Percentiles rank a stretch among this genome's conserved stretches.
phyloP scores from a whole-genome alignment of 2,329 filamentous ascomycete genomes.

The Penicillium decumbens region DNA sequence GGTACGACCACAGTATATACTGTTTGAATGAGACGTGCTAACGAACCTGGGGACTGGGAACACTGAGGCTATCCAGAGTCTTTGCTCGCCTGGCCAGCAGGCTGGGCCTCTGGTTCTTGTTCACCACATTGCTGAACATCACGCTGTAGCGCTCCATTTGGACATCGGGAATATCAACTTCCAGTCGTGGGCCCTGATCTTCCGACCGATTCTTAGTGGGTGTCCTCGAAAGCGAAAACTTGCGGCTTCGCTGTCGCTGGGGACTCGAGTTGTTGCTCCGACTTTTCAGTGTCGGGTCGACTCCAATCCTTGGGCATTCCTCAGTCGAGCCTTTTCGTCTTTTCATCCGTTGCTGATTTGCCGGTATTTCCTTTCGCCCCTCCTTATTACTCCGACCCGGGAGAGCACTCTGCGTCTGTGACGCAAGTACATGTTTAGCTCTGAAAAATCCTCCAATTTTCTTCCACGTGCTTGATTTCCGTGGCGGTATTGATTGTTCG shows the following conservation, averaged over 20 bases:
- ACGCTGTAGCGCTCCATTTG: slow-evolving; percentile 87
- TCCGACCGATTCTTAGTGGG: not conserved
- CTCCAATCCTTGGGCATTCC: slow-evolving; percentile 19
- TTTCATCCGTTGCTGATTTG: not conserved
- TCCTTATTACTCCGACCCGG: not conserved
- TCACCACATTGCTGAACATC: slow-evolving; percentile 79
- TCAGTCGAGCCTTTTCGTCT: slow-evolving; percentile 9
- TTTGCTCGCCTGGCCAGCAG: slow-evolving; percentile 36
- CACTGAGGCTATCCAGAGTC: slow-evolving; percentile 49
- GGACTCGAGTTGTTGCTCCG: not conserved
- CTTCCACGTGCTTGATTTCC: slow-evolving; percentile 46
- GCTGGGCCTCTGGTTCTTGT: slow-evolving; percentile 35
- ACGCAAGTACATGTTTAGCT: slow-evolving; percentile 30
- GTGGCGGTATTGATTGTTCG: slow-evolving; percentile 11
- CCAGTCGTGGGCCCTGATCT: slow-evolving; percentile 49
- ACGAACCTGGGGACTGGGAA: slow-evolving; percentile 46
- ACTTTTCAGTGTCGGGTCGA: slow-evolving; percentile 2
- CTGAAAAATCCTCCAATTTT: slow-evolving; percentile 45
- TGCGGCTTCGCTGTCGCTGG: slow-evolving; percentile 11
- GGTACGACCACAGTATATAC: not conserved
- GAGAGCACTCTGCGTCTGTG: slow-evolving; percentile 16
- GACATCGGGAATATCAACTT: slow-evolving; percentile 74
- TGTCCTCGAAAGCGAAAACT: slow-evolving; percentile 11
- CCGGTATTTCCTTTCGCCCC: not conserved
- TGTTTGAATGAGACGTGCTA: not conserved